These are phyloP conservation scores for Pythium myriotylum DNA, from an alignment of 352 stramenopile genomes.

Conservation along the genomic window DNA sequence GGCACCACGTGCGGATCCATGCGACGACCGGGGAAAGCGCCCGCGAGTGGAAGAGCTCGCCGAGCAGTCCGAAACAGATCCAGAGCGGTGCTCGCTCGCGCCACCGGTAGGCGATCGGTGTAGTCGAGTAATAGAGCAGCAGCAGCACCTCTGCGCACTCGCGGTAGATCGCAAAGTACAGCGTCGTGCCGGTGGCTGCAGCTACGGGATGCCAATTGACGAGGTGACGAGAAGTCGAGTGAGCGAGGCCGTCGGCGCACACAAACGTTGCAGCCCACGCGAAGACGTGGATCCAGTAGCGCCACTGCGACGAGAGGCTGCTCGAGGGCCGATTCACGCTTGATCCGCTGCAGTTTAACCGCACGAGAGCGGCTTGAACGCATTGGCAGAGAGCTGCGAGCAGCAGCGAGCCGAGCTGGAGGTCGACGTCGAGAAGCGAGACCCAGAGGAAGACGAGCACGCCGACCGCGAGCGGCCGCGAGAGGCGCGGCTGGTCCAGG, in stretches of 20 bases:
- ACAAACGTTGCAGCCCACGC: conserved; percentile 59
- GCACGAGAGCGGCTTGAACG: conserved; percentile 33
- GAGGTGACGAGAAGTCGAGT: not conserved
- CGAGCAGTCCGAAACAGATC: conserved; percentile 33
- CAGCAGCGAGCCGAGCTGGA: conserved; percentile 51
- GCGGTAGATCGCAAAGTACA: conserved; percentile 37
- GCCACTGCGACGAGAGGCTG: conserved; percentile 39
- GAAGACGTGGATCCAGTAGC: conserved; percentile 63
- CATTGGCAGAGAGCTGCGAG: conserved; percentile 48
- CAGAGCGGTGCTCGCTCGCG: conserved; percentile 43
- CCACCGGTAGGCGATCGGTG: conserved; percentile 47
- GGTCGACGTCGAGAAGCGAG: conserved; percentile 30
- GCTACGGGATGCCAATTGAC: not conserved
- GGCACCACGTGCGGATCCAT: conserved; percentile 30
- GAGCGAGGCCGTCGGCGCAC: conserved; percentile 11
- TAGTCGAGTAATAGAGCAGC: conserved; percentile 58
- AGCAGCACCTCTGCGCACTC: conserved; percentile 57
- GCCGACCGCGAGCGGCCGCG: conserved; percentile 39
- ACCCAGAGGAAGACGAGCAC: conserved; percentile 47
- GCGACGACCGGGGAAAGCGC: conserved; percentile 26
- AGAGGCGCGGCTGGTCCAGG: conserved; percentile 47
- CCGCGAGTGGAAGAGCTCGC: conserved; percentile 30
- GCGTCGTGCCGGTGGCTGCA: conserved; percentile 5
- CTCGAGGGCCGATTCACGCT: conserved; percentile 34
- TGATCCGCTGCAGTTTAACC: conserved; percentile 41